Evolutionary conservation across 306 rosid genomes (phyloP), one percentile per base, ranked within the genome.

Genomic region (Lotus japonicus): DNA sequence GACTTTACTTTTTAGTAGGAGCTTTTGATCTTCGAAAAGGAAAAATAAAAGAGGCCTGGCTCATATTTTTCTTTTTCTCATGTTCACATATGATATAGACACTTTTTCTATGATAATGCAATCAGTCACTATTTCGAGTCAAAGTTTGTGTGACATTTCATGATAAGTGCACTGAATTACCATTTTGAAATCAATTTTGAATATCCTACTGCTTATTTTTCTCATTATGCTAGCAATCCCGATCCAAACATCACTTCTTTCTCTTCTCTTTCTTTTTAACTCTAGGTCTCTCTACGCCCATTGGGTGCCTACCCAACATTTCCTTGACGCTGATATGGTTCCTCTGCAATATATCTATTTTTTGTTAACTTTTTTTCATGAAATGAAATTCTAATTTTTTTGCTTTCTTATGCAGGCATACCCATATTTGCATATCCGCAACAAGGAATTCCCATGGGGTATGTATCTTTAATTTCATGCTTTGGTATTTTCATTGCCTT

Each of bases 381-480:
- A 38, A 31, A 16, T 11, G 36, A 26, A 46, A 26, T 62, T 64
- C 43, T 64, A 43, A 65, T 38, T 43, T 6, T 15, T 73, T 36
- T 65, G 18, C 18, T 57, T 28, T 44, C 63, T 45, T 23, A 18
- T 64, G 74, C 80, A 81, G 85, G 48, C 80, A 58, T 81, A 81
- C 64, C 68, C 80, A 52, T 81, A 81, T 58, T 39, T 81, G 66
- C 99, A 87, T 79, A 83, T 91, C 73, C 99, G 99, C 88, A 95
- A 88, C 55, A 95, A 95, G 87, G 99, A 95, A 81, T 95, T 95
- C 76, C 99, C 97, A 15, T 95, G 99, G 99, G 99, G 99, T 95
- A 91, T 61, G 83, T 64, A 17, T 69, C 44, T 64, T 69, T 66
- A 43, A 68, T 68, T 28, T 73, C 28, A 19, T 58, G 13, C 45